Base-by-base conservation (phyloP, 805 yeast species). In the Brettanomyces anomalus region DNA sequence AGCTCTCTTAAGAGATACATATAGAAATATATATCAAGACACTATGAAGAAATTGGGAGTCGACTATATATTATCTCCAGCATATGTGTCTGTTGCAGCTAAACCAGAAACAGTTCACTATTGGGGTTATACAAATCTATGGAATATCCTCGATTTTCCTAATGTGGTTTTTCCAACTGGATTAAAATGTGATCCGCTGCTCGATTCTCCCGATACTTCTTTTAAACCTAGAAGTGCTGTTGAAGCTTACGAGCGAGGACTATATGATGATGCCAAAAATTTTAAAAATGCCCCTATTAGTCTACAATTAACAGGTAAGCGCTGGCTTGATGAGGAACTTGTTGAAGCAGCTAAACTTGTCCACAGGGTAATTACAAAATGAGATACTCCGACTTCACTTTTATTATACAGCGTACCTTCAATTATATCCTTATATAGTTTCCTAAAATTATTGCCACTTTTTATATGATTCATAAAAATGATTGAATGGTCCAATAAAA, bases 121-220 rank as follows among this genome's bases (percentile, higher is more conserved):
- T 61, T 83, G 88, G 87, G 80, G 86, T 2, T 83, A 82, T 66
- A 80, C 87, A 4, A 65, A 81, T 3, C 65, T 80, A 50, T 82
- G 79, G 77, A 82, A 82, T 60, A 54, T 80, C 43, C 59, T 81
- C 46, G 90, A 82, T 57, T 69, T 74, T 52, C 86, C 89, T 17
- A 72, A 75, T 32, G 73, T 77, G 42, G 67, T 71, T 0, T 67
- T 78, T 62, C 85, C 81, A 46, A 69, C 82, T 3, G 76, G 82
- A 3, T 61, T 76, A 46, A 64, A 60, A 51, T 77, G 67, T 51
- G 83, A 58, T 37, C 57, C 61, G 4, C 44, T 37, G 14, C 8
- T 57, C 13, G 63, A 58, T 45, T 37, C 41, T 5, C 40, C 45
- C n/a, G 58, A 52, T 26, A 32, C 39, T 7, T 11, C 44, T 2